Evolutionary conservation across 495 filamentous ascomycete species (phyloP).

Genomic region (Xylaria cubensis): DNA sequence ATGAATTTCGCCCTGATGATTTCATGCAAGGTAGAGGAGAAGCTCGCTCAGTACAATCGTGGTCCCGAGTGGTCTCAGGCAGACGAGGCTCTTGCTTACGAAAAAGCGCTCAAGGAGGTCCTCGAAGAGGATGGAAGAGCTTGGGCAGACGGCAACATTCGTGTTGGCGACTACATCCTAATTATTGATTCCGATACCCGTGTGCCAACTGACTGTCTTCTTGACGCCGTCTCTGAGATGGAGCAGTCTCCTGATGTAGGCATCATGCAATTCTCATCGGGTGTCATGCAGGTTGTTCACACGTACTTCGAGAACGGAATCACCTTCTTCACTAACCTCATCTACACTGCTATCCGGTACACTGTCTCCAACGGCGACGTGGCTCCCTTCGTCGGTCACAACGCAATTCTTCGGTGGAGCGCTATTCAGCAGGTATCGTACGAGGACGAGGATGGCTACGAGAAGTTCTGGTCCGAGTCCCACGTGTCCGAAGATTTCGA

Average conservation of each 20-base stretch:
- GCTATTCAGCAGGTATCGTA: constrained; percentile 81
- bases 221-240: constrained; percentile 82
- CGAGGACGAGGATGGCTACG: constrained; percentile 67
- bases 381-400: constrained; percentile 81
- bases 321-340: constrained; percentile 85
- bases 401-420: constrained; percentile 79
- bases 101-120: constrained; percentile 70
- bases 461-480: constrained; percentile 85
- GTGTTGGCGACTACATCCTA: constrained; percentile 81
- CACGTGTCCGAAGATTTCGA: constrained; percentile 88
- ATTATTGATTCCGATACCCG: constrained; percentile 80
- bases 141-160: constrained; percentile 82
- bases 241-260: constrained; percentile 79
- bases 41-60: constrained; percentile 62
- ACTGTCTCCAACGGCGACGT: constrained; percentile 84
- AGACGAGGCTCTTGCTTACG: constrained; percentile 74
- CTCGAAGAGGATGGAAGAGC: constrained; percentile 72
- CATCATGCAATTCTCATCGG: constrained; percentile 82
- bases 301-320: constrained; percentile 79
- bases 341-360: constrained; percentile 80
- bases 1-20: constrained; percentile 85
- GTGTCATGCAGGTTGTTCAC: constrained; percentile 81
- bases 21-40: constrained; percentile 76
- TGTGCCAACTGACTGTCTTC: constrained; percentile 73
- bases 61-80: constrained; percentile 69